Evolutionary conservation across 176 grass and related monocot species (phyloP), one percentile per base, ranked within the genome.

Genomic region (Zoysia pacifica): DNA sequence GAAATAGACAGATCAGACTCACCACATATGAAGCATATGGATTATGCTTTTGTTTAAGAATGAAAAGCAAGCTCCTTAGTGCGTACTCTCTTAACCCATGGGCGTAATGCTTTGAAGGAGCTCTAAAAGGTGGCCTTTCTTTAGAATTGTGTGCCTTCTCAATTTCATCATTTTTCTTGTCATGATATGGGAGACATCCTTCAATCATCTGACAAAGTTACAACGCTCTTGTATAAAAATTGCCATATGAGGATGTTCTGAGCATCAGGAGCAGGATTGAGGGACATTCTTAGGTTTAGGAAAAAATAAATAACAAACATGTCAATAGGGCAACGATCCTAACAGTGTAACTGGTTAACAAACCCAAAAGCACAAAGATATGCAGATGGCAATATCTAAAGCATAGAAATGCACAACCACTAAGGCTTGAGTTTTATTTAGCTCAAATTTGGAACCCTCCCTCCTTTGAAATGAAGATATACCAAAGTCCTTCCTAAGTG

Each of bases 51-150:
- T 28, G 28, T 28, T 38, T 58, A 12, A 35, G 10, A 59, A 51
- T 49, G 44, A 16, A 62, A 51, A 47, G 70, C 11, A 83, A 76
- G 38, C 7, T 36, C 77, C 20, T 56, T 1, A 71, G 54, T 72
- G 9, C 84, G 61, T 91, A 95, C 96, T 95, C 90, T 88, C 77
- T 99, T 55, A 99, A 78, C 18, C 96, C 90, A 2, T 91, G 77
- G 0, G 88, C 67, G 54, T 98, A 98, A 69, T 83, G 70, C 76
- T 95, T 99, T 65, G 59, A 71, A 67, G 78, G 86, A 88, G 88
- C 86, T 76, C 49, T 91, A 78, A 95, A 99, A 74, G 88, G 84
- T 0, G 96, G 96, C 74, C 96, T 99, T 90, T 99, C 96, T 87
- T 99, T 95, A 75, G 78, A 81, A 77, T 77, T 87, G 65, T 93